Evolutionary conservation across 2,329 filamentous ascomycete species (phyloP), one percentile per base, ranked within the genome.

Genomic region (Hymenoscyphus linearis): DNA sequence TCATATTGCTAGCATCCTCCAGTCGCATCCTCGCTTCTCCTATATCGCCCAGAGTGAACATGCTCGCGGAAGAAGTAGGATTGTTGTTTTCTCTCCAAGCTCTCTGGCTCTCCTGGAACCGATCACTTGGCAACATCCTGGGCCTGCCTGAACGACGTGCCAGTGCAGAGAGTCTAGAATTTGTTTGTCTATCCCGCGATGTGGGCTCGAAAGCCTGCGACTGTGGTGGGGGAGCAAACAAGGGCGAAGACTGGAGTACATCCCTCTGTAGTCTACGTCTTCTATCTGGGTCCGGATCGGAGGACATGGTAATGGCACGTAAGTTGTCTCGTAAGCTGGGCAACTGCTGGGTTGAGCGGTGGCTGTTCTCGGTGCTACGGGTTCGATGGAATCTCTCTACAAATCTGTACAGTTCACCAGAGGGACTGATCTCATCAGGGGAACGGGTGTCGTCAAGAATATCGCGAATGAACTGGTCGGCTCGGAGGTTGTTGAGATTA

Each of bases 401-500:
- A 57, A 75, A 74, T 66, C 76, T 71, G 64, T 74, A 76, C 55
- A 79, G 67, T 69, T 79, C 76, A 65, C 76, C 76, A 27, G 77
- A 79, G 22, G 75, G 74, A 56, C 74, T 77, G 52, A 77, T 74
- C 50, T 76, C 69, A 63, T 73, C 68, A 16, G 73, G 63, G 60
- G 74, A 68, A 64, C 74, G 69, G 14, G 63, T 65, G 63, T 74
- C 73, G 69, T 78, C 73, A 68, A 77, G 73, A 59, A 76, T 76
- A 59, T 73, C 75, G 57, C 72, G 73, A 26, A 78, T 66, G n/a
- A 73, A 68, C 56, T 70, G 62, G 71, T 69, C 65, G 44, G 67
- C 62, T 27, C 69, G 64, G 27, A 68, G 68, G 50, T 68, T 61
- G 59, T 72, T 66, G 59, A 63, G 67, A 52, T 71, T 70, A 35